These are phyloP conservation scores for Cladobotryum mycophilum DNA, from an alignment of 2,329 filamentous ascomycete genomes.

Conservation along the genomic window DNA sequence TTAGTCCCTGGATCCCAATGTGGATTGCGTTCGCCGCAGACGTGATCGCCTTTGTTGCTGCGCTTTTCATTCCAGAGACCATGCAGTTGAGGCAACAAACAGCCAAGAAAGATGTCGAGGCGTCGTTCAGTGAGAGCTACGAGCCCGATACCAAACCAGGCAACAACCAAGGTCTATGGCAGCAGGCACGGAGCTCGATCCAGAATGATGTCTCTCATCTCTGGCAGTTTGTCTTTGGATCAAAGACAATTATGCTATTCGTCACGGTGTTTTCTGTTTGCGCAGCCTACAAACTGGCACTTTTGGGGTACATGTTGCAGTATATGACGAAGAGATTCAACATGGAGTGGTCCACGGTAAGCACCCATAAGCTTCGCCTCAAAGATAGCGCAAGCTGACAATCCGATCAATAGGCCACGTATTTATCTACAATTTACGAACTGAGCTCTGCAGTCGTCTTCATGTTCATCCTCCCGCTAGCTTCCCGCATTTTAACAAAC, in stretches of 20 bases:
- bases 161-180: constrained; percentile 14
- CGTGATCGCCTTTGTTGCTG: constrained; percentile 21
- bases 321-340: constrained; percentile 46
- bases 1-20: constrained; percentile 36
- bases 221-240: constrained; percentile 34
- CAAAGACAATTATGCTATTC: constrained; percentile 32
- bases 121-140: background rate
- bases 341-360: constrained; percentile 40
- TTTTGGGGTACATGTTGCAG: constrained; percentile 38
- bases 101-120: constrained; percentile 17
- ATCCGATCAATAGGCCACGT: constrained; percentile 30
- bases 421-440: constrained; percentile 34
- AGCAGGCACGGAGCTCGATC: constrained; percentile 21
- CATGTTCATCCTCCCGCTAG: constrained; percentile 31
- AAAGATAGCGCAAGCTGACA: background rate
- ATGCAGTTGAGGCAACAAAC: constrained; percentile 27
- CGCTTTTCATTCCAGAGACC: constrained; percentile 38
- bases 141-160: constrained; percentile 2
- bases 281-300: constrained; percentile 24
- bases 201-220: constrained; percentile 29
- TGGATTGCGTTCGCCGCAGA: constrained; percentile 27
- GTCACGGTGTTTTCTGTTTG: constrained; percentile 26
- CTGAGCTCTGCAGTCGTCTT: constrained; percentile 32
- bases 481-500: constrained; percentile 27
- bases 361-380: background rate